Evolutionary conservation across 164 flowering plant genomes (phyloP).

Genomic region (Tinospora cordifolia): DNA sequence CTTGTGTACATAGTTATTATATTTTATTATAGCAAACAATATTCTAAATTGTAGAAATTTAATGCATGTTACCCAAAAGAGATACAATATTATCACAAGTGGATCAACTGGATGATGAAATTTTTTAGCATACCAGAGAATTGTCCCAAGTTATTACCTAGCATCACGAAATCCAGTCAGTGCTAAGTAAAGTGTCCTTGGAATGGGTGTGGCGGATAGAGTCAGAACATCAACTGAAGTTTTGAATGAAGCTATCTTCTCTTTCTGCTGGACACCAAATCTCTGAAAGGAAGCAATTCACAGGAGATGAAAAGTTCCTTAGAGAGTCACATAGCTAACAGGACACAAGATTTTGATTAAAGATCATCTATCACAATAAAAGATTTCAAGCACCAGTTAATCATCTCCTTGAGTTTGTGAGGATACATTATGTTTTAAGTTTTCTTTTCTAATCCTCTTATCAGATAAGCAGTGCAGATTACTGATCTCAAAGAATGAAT

Average conservation of each 20-base stretch:
- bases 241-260: slow-evolving; percentile 93
- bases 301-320: slow-evolving; percentile 1
- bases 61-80: background rate
- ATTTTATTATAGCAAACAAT: background rate
- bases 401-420: too few relatives aligned
- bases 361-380: background rate
- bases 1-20: background rate
- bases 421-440: too few relatives aligned
- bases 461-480: too few relatives aligned
- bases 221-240: slow-evolving; percentile 96
- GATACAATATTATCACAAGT: background rate
- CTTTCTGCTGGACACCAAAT: slow-evolving; percentile 98
- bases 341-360: background rate
- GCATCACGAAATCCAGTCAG: slow-evolving; percentile 99
- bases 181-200: slow-evolving; percentile 91
- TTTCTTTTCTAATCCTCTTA: too few relatives aligned
- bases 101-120: background rate
- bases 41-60: background rate
- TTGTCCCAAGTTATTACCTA: slow-evolving; percentile 45
- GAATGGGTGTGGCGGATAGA: slow-evolving; percentile 97
- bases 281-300: slow-evolving; percentile 42
- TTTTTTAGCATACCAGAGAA: background rate
- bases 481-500: too few relatives aligned
- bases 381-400: too few relatives aligned
- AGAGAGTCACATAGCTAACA: slow-evolving; percentile 7